phyloP scores from a whole-genome alignment of 176 grass and related monocot species.

The Typha latifolia region DNA sequence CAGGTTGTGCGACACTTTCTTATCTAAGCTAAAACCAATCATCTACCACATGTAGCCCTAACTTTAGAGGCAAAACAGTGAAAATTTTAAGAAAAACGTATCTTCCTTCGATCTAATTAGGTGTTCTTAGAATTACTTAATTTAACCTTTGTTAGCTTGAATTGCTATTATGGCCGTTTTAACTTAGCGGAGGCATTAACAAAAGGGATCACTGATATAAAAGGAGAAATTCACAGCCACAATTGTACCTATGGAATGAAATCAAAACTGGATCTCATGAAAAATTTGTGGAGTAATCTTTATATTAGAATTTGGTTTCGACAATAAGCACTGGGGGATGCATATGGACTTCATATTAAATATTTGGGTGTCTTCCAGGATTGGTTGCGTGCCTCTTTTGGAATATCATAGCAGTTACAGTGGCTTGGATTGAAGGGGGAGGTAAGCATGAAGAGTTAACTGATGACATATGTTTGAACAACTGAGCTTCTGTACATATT shows the following conservation, averaged over 20 bases:
- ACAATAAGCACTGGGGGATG: neutral
- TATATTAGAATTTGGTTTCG: neutral
- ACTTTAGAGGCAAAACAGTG: too few relatives aligned
- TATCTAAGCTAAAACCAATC: neutral
- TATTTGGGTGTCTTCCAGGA: conserved; percentile 26
- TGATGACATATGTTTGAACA: neutral
- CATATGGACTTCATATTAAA: neutral
- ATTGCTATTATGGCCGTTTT: too few relatives aligned
- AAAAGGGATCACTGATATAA: too few relatives aligned
- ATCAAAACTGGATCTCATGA: too few relatives aligned
- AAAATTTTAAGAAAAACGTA: too few relatives aligned
- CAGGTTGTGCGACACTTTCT: neutral
- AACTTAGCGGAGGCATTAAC: too few relatives aligned
- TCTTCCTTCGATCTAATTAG: too few relatives aligned
- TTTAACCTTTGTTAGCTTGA: too few relatives aligned
- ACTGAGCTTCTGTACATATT: neutral
- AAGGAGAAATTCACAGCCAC: too few relatives aligned
- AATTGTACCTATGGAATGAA: too few relatives aligned
- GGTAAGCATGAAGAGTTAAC: conserved; percentile 18
- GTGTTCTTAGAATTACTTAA: too few relatives aligned
- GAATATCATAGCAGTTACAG: conserved; percentile 50
- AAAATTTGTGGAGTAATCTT: neutral
- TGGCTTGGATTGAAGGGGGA: conserved; percentile 57
- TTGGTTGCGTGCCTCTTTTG: conserved; percentile 49
- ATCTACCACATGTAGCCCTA: neutral